Base-by-base conservation (phyloP, 305 asterid genomes). In the Rubia tinctorum region DNA sequence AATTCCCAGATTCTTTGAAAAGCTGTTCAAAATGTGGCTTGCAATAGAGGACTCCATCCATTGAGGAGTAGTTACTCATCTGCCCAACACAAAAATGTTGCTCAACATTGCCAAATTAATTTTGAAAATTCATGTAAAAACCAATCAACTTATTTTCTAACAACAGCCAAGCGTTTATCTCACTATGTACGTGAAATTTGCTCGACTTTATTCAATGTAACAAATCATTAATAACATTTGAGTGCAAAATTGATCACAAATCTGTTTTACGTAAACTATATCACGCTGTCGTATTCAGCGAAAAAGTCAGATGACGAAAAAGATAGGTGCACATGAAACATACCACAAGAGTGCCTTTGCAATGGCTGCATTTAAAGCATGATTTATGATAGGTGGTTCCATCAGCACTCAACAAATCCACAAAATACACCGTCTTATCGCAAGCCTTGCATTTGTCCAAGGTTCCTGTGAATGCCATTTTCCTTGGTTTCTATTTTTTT, bases 331-430 rank as follows among this genome's bases (percentile, higher is more conserved):
- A 27, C 20, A 6, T 1, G 49, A 22, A 27, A 76, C 72, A 55
- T 76, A 93, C 98, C 87, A 89, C 96, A 58, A 94, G 98, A 76
- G 98, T 94, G 25, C 98, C 98, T 86, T 91, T 94, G 93, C 98
- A 94, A 13, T 94, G 97, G 85, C 85, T 86, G 86, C 98, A 94
- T 90, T 90, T 94, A 89, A 94, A 94, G 90, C 98, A 94, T 0
- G 89, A 77, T 73, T 88, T 94, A 74, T 94, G 98, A 71, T 64
- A 93, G 56, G 85, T 93, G 2, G 83, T 79, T 40, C 98, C 98
- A 80, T 94, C 99, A 22, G 97, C 91, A 34, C 93, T 79, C 79
- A 94, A 82, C 76, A 94, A 83, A 82, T 95, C 99, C 13, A 90
- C 92, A 75, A 95, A 92, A 78, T 95, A 94, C 25, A 94, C 98